Conservation (phyloP, 2,329 filamentous ascomycete genomes). For the Bipolaris bicolor region DNA sequence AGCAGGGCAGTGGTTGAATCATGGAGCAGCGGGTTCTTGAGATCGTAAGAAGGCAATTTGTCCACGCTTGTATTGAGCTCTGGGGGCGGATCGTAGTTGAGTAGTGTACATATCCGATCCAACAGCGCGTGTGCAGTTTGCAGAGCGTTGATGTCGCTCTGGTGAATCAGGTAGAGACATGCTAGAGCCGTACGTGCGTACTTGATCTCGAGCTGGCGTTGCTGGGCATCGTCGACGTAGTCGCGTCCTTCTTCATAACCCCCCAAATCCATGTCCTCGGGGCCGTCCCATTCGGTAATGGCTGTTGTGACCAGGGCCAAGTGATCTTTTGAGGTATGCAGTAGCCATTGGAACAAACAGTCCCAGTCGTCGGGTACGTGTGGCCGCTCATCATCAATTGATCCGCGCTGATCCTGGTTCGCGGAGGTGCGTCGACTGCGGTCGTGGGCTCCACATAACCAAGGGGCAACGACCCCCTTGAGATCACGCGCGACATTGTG, state of each 20-base stretch:
- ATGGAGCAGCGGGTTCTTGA: conserved; percentile 42
- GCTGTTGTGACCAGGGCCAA: conserved; percentile 68
- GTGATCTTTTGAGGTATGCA: conserved; percentile 62
- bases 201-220: conserved; percentile 64
- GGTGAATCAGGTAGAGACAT: conserved; percentile 70
- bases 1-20: conserved; percentile 44
- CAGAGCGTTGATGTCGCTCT: conserved; percentile 64
- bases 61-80: conserved; percentile 52
- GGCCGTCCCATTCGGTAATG: conserved; percentile 75
- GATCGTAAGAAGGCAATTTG: conserved; percentile 51
- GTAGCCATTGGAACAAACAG: conserved; percentile 70
- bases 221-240: conserved; percentile 66
- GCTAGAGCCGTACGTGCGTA: conserved; percentile 74
- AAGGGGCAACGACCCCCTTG: conserved; percentile 72
- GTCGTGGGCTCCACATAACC: conserved; percentile 70
- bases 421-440: conserved; percentile 60
- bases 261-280: conserved; percentile 71
- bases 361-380: conserved; percentile 65
- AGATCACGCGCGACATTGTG: conserved; percentile 66
- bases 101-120: conserved; percentile 63
- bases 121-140: conserved; percentile 66
- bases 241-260: conserved; percentile 59
- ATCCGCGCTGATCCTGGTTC: conserved; percentile 30
- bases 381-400: conserved; percentile 45
- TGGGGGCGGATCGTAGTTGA: conserved; percentile 65